Base-by-base conservation (phyloP, 768 basidiomycete species). In the Lactarius vividus region DNA sequence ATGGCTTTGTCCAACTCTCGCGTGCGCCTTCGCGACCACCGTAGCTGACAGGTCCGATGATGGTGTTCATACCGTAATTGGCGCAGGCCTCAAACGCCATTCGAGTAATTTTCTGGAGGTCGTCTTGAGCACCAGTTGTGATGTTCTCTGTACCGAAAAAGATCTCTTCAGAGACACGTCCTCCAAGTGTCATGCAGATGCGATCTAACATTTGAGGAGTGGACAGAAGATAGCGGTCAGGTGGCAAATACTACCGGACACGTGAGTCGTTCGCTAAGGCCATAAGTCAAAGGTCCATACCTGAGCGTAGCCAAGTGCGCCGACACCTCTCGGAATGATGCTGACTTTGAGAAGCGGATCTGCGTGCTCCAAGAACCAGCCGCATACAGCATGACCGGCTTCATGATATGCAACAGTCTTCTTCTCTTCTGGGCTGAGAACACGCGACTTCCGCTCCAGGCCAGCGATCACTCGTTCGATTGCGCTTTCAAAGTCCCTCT, bases 381-480 rank as follows among this genome's bases (percentile, higher is more conserved):
- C 97, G 73, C 93, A 96, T 54, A 98, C 89, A 26, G 97, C 97
- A 77, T 99, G 97, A 5, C 97, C 97, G 28, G 97, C 97, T 81
- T 99, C 97, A 74, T 99, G 97, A 75, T 98, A 98, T 9, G 97
- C 97, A 52, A 98, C 96, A 0, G 92, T 98, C 79, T 88, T 96
- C 88, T 99, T 99, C 83, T 99, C 97, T 71, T 97, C 94, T 28
- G 87, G 83, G 72, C 92, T 95, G 54, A 99, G 81, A 33, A 98
- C 91, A 64, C 96, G 82, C 70, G 90, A 94, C 84, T 98, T 99
- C 74, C 94, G 84, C 83, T 98, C 97, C 71, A 98, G 78, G 35
- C 97, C 97, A 63, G 95, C 96, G 69, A 98, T 96, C 40, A 99
- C 97, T 46, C 97, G 86, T 80, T 99, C 97, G 69, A 99, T 98